Conservation (phyloP, 2,329 filamentous ascomycete genomes). For the Trichoderma aggressivum region DNA sequence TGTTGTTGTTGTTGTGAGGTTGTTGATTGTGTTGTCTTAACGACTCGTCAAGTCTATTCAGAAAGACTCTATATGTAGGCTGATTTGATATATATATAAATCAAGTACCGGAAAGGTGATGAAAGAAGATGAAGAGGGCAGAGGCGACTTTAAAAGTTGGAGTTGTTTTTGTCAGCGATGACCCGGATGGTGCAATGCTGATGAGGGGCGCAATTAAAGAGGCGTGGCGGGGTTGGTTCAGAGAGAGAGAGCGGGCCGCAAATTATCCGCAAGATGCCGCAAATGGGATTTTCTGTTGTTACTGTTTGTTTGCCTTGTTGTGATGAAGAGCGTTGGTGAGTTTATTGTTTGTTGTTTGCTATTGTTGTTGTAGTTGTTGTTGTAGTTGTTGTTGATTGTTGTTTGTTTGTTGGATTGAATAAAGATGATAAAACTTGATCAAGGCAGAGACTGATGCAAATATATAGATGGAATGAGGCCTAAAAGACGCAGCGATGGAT, state of each 20-base stretch:
- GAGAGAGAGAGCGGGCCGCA: constrained; percentile 3
- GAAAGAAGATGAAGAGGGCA: neutral
- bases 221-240: neutral
- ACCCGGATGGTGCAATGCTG: constrained; percentile 6
- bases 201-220: neutral
- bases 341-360: neutral
- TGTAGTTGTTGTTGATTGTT: neutral
- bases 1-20: neutral
- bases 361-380: neutral
- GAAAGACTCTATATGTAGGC: neutral
- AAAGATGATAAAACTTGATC: neutral
- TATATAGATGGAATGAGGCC: neutral
- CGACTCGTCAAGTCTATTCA: neutral
- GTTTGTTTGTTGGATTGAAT: neutral
- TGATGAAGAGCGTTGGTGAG: neutral
- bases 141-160: neutral
- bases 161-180: neutral
- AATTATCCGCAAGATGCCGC: constrained; percentile 11
- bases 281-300: neutral
- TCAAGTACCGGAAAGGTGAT: too few relatives aligned
- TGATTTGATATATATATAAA: neutral
- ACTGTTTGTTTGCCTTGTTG: neutral
- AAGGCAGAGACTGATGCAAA: neutral
- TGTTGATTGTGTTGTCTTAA: neutral
- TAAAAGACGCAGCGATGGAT: neutral